These are phyloP conservation scores for Nicotiana rustica DNA, from an alignment of 305 asterid genomes.

Conservation along the genomic window DNA sequence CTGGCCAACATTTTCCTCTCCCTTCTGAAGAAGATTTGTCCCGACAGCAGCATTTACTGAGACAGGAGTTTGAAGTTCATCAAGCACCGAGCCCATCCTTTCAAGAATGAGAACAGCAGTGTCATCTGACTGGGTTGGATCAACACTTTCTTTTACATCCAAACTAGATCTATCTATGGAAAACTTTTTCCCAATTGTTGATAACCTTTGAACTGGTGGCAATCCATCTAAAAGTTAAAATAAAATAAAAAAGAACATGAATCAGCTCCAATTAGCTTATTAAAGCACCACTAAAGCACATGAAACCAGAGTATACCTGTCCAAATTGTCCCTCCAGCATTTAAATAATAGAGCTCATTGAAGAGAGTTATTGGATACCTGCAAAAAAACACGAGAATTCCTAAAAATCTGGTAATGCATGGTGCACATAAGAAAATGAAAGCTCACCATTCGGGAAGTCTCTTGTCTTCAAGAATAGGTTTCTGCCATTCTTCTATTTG, in stretches of 20 bases:
- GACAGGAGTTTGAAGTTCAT: slow-evolving; percentile 67
- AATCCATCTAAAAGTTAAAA: slow-evolving; percentile 70
- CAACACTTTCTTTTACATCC: slow-evolving; percentile 33
- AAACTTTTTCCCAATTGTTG: slow-evolving; percentile 63
- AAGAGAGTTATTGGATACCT: slow-evolving; percentile 93
- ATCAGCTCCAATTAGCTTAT: slow-evolving; percentile 32
- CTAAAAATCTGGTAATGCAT: slow-evolving; percentile 34
- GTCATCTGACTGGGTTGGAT: slow-evolving; percentile 52
- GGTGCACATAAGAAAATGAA: slow-evolving; percentile 39
- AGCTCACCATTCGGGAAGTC: slow-evolving; percentile 89
- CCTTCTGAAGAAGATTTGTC: slow-evolving; percentile 66
- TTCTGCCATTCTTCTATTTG: slow-evolving; percentile 93
- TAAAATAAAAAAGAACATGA: slow-evolving; percentile 24
- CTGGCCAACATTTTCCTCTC: slow-evolving; percentile 92
- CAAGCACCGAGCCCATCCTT: slow-evolving; percentile 70
- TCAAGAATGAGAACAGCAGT: slow-evolving; percentile 78
- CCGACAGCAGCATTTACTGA: slow-evolving; percentile 77
- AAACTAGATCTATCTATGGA: slow-evolving; percentile 64
- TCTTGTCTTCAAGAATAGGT: slow-evolving; percentile 87
- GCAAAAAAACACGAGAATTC: slow-evolving; percentile 43
- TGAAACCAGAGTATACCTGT: slow-evolving; percentile 63
- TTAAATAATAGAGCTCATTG: slow-evolving; percentile 95
- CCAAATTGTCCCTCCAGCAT: slow-evolving; percentile 96
- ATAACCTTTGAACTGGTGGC: slow-evolving; percentile 70
- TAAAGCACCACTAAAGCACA: slow-evolving; percentile 34